A percentile compares a stretch with the other conserved stretches of the same genome.
Evolutionary conservation across 345 rosid species (phyloP).

Genomic region (Eucalyptus marginata): DNA sequence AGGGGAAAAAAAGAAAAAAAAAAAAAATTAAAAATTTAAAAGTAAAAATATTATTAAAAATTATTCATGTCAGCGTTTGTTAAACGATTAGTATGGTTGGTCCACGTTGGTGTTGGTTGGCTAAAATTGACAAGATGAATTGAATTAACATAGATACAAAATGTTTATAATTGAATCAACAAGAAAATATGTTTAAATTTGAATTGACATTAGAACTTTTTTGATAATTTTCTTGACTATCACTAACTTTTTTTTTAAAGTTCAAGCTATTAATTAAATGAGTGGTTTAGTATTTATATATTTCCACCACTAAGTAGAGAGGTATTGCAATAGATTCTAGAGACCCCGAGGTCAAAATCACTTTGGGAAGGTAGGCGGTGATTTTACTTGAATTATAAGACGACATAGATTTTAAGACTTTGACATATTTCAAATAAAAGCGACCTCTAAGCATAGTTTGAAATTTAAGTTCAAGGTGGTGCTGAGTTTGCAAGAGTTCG

Average conservation of each 20-base stretch:
- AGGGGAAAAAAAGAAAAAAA: no score
- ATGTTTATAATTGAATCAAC: rapidly evolving
- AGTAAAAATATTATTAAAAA: no score
- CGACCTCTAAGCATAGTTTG: not conserved
- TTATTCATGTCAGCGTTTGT: rapidly evolving
- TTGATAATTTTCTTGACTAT: no score
- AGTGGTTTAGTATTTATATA: no score
- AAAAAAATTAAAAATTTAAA: no score
- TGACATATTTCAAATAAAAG: not conserved
- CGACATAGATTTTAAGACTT: not conserved
- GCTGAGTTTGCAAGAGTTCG: not conserved
- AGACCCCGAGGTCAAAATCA: not conserved
- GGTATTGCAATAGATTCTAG: not conserved
- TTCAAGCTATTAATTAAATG: no score
- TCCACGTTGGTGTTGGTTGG: rapidly evolving
- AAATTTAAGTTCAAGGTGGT: not conserved
- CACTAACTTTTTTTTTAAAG: no score
- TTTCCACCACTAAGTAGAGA: not conserved
- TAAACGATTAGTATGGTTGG: no score
- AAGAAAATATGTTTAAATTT: no score
- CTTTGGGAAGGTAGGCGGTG: not conserved
- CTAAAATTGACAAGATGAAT: rapidly evolving
- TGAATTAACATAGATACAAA: no score
- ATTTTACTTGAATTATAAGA: not conserved
- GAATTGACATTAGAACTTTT: no score